Conservation (phyloP, 163 green algal genomes). For the Scenedesmus sp. region DNA sequence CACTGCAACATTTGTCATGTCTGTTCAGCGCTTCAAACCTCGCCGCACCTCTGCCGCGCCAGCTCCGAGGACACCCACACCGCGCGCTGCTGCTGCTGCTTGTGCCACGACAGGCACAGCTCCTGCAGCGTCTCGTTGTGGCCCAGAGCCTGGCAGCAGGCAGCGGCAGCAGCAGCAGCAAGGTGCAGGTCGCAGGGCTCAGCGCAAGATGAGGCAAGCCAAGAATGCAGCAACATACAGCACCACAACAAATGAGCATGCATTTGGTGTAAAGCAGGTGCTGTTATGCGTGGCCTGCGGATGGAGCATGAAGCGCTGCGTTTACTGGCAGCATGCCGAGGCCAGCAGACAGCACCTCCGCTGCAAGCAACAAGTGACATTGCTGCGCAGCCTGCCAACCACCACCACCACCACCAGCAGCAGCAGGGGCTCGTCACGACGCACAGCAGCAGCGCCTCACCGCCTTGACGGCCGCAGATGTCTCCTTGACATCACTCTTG, state of each 20-base stretch:
- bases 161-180: neutral
- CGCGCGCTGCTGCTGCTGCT: conserved; percentile 30
- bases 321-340: too few relatives aligned
- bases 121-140: conserved; percentile 40
- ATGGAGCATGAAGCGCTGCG: too few relatives aligned
- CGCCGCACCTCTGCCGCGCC: neutral
- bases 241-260: neutral
- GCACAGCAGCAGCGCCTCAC: conserved; percentile 24
- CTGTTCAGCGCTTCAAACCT: neutral
- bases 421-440: neutral
- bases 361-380: neutral
- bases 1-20: neutral
- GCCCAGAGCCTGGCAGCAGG: conserved; percentile 13
- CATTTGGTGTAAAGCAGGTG: neutral
- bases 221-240: neutral
- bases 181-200: neutral
- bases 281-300: too few relatives aligned
- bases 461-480: conserved; percentile 49
- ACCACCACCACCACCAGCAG: neutral
- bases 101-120: conserved; percentile 45
- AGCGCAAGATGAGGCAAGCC: neutral
- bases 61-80: conserved; percentile 16
- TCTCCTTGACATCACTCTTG: conserved; percentile 59
- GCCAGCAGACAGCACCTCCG: neutral
- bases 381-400: too few relatives aligned